Base-by-base conservation (phyloP, 352 stramenopile genomes). In the Thalassiosira delicatula region DNA sequence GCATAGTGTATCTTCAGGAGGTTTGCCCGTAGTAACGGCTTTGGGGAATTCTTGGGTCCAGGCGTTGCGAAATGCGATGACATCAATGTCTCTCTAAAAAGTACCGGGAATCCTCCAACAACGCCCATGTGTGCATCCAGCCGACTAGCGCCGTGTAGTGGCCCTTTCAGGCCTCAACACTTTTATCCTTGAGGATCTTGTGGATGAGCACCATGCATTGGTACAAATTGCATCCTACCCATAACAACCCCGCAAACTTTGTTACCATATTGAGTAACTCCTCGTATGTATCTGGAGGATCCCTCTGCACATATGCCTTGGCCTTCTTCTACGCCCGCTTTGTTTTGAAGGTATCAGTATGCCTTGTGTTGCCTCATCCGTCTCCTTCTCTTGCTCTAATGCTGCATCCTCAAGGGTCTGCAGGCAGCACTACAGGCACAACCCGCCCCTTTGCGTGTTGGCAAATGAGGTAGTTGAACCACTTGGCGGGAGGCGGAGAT, bases 211-310 rank as follows among this genome's bases (percentile, higher is more conserved):
- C 23, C 1, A 71, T 8, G 4, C 40, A 30, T 25, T 60, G 51
- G 44, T 71, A 71, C 5, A 57, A 37, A 60, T 71, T 29, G 32
- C 62, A 71, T 12, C 53, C 23, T 27, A 57, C 62, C 62, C 62
- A 71, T 11, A 71, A 23, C 19, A 71, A 17, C 21, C n/a, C 35
- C 1, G 29, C 32, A 29, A 59, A 71, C 0, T 40, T 71, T 27
- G 37, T 59, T 12, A 71, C 17, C 7, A 42, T 59, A n/a, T 35
- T 56, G 19, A 57, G 29, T n/a, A 71, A 19, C n/a, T 71, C 62
- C 21, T 7, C 32, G 19, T 44, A 71, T 44, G 57, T 32, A 17
- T 71, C 40, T 7, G 62, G 40, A 4, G 62, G 40, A 25, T 61
- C 53, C 53, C 53, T 61, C 4, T n/a, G 53, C 11, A 35, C 53